Base-by-base conservation (phyloP, 768 basidiomycete genomes). In the Tephrocybe sp. region DNA sequence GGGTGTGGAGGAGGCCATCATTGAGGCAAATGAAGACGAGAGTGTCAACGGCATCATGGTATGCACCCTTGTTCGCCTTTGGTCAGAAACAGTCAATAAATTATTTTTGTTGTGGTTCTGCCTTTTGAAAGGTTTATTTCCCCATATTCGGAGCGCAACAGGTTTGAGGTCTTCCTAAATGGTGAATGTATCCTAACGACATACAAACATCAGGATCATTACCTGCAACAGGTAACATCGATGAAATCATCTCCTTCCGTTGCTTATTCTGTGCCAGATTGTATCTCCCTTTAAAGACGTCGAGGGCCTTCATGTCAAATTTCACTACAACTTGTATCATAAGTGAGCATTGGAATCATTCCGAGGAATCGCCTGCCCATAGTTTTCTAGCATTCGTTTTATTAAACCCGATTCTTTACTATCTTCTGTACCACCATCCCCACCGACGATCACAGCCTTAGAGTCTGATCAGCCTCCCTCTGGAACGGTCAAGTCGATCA, bases 271-370 rank as follows among this genome's bases (percentile, higher is more conserved):
- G 23, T 20, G 46, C 20, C 48, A 91, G 89, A 83, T 98, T 49
- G 94, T 99, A 6, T 94, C 92, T 0, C 94, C 97, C 2, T 79
- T 88, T 56, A 99, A 99, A 71, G 97, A 99, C 60, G 97, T 99
- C 53, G 97, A 99, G 70, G 96, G 97, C 2, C 77, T 99, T 46
- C 84, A 99, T 69, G 92, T 91, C 75, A 95, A 95, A 65, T 98
- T 97, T 65, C 89, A 93, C 62, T 90, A 87, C 63, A 96, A 95
- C 67, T 73, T 96, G 48, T 94, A 95, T 67, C 92, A 96, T 76
- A 97, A 96, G 94, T 96, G 57, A 48, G 82, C 56, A 23, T 46
- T 8, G 10, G 11, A 16, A 31, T 35, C 22, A 41, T 20, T 17
- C 23, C 19, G 6, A 45, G 50, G 32, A 4, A 36, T 16, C 17